A percentile compares a stretch with the other conserved stretches of the same genome.
Conservation (phyloP, 768 basidiomycete genomes). For the Suillus ampliporus region DNA sequence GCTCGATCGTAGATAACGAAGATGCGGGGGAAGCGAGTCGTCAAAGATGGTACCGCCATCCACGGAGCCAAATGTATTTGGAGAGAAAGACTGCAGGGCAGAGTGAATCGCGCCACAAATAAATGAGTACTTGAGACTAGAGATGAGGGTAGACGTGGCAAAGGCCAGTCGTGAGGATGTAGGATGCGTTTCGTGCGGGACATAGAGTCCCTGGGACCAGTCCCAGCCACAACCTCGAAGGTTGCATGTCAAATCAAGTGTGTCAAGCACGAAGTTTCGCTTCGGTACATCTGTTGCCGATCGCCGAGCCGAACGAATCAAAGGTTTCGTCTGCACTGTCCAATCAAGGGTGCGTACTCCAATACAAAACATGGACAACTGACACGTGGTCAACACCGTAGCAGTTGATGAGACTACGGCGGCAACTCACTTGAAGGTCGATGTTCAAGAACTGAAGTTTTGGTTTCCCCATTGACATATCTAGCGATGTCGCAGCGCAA, state of each 20-base stretch:
- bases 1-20: constrained; percentile 44
- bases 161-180: constrained; percentile 44
- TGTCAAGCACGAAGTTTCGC: constrained; percentile 35
- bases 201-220: constrained; percentile 47
- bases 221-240: constrained; percentile 67
- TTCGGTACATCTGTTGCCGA: not conserved
- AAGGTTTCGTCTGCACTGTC: constrained; percentile 19
- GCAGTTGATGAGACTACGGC: too few species aligned
- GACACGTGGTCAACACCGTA: not conserved
- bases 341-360: constrained; percentile 24
- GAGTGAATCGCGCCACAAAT: constrained; percentile 53
- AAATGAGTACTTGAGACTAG: constrained; percentile 42
- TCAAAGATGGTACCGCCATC: constrained; percentile 40
- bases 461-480: constrained; percentile 11
- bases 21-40: constrained; percentile 30
- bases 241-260: constrained; percentile 54
- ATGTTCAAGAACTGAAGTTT: constrained; percentile 13
- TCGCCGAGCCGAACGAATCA: constrained; percentile 15
- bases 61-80: constrained; percentile 35
- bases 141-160: constrained; percentile 38
- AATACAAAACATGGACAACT: constrained; percentile 22
- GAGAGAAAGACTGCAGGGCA: constrained; percentile 50
- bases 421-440: constrained; percentile 17
- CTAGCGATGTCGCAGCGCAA: constrained; percentile 36
- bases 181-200: constrained; percentile 47